These are phyloP conservation scores for Corymbia citriodora DNA, from an alignment of 441 rosid genomes.

Conservation along the genomic window DNA sequence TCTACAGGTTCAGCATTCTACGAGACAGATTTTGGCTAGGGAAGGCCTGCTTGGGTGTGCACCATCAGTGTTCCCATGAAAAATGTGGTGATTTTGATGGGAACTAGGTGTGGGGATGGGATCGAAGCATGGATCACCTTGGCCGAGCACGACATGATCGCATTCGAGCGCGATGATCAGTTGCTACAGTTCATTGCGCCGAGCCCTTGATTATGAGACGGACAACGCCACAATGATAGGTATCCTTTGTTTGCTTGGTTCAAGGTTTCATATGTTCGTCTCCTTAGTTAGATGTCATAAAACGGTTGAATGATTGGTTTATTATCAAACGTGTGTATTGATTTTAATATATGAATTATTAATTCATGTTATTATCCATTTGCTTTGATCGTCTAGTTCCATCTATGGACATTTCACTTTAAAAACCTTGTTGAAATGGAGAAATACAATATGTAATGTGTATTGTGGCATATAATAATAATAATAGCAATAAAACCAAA, in stretches of 20 bases:
- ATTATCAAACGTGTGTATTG: neutral
- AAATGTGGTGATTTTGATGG: slow-evolving; percentile 2
- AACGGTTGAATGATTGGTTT: neutral
- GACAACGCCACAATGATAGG: neutral
- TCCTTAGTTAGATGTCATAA: neutral
- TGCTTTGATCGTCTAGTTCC: neutral
- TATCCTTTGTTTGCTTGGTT: too few species aligned
- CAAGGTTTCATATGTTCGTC: too few species aligned
- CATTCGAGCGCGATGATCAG: neutral
- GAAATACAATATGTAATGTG: neutral
- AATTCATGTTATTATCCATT: neutral
- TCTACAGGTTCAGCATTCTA: slow-evolving; percentile 6
- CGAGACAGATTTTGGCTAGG: neutral
- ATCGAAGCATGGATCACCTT: slow-evolving; percentile 3
- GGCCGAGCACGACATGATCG: neutral
- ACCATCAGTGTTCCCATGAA: neutral
- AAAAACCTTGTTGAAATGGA: neutral
- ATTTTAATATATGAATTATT: too few species aligned
- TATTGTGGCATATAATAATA: neutral
- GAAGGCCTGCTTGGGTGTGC: slow-evolving; percentile 4
- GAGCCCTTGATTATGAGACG: neutral
- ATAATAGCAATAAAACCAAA: neutral
- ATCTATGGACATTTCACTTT: neutral
- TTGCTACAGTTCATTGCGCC: neutral
- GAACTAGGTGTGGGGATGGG: neutral